A percentile compares a stretch with the other conserved stretches of the same genome.
phyloP scores from a whole-genome alignment of 805 yeast genomes.

The Blastobotrys peoriensis region DNA sequence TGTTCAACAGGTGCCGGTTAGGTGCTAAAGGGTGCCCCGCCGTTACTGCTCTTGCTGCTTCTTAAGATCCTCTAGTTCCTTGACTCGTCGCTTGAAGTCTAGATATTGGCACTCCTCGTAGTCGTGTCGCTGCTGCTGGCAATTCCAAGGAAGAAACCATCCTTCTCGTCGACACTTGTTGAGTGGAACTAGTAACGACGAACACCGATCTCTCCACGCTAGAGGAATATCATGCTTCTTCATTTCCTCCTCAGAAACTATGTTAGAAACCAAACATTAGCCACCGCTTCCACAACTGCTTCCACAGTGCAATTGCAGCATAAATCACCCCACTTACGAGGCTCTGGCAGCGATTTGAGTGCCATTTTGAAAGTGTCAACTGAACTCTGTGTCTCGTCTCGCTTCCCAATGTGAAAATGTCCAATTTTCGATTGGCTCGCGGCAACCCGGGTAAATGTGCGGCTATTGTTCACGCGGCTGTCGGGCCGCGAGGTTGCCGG shows the following conservation, averaged over 20 bases:
- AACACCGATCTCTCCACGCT: constrained; percentile 80
- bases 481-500: no score
- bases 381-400: no score
- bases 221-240: constrained; percentile 72
- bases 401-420: constrained; percentile 29
- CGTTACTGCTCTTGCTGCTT: constrained; percentile 27
- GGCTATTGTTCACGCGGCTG: no score
- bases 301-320: constrained; percentile 3
- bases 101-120: constrained; percentile 82
- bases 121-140: constrained; percentile 69
- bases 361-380: constrained; percentile 7
- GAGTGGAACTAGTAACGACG: constrained; percentile 53
- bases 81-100: constrained; percentile 75
- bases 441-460: no score
- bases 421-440: background rate
- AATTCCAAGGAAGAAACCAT: constrained; percentile 60
- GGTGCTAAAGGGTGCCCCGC: no score
- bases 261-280: constrained; percentile 2
- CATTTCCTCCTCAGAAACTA: constrained; percentile 79
- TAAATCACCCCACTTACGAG: constrained; percentile 15
- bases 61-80: constrained; percentile 58
- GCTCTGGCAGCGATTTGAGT: constrained; percentile 25
- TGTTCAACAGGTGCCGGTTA: no score
- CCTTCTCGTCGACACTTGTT: constrained; percentile 57
- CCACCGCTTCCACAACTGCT: background rate